Base-by-base conservation (phyloP, 768 basidiomycete species). In the Epithele typhae region DNA sequence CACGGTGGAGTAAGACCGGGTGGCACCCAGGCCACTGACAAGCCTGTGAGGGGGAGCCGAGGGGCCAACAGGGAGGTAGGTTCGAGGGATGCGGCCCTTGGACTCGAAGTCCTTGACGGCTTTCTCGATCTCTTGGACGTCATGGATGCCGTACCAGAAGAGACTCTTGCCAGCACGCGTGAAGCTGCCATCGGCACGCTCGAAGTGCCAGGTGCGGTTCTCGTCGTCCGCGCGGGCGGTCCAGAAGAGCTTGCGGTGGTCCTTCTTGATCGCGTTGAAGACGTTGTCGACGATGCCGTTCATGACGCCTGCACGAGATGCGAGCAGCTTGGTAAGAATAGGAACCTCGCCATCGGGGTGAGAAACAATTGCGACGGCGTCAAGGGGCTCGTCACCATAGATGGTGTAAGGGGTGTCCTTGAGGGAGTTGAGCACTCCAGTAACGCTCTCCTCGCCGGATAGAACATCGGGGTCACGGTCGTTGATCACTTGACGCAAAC, bases 281-380 rank as follows among this genome's bases (percentile, higher is more conserved):
- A 99, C 93, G 60, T 98, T 99, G 72, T 99, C 96, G 52, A 93
- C 75, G 50, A 98, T 93, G 53, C 79, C 92, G 72, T 98, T 98
- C 52, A 97, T 80, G 33, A 95, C 74, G 22, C 95, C 96, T 48
- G 77, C 84, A 43, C 91, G 82, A 17, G 91, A 91, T 4, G 93
- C 69, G 44, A 98, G 78, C 59, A 98, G 81, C 65, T 96, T 94
- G 50, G 88, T 92, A 77, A 99, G 79, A 30, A 99, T 85, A 5
- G 96, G 91, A 3, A 77, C 71, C 68, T 97, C 87, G 54, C 83
- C 92, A 37, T 82, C 79, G 1, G 96, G 95, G 64, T 92, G 91
- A 5, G 90, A 84, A 30, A 99, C 92, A 50, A 99, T 83, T 18
- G 94, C 96, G 41, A 99, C 76, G 30, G 90, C 92, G 59, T 99